Evolutionary conservation across 208 protist genomes (phyloP).

Genomic region (Lotmaria passim): DNA sequence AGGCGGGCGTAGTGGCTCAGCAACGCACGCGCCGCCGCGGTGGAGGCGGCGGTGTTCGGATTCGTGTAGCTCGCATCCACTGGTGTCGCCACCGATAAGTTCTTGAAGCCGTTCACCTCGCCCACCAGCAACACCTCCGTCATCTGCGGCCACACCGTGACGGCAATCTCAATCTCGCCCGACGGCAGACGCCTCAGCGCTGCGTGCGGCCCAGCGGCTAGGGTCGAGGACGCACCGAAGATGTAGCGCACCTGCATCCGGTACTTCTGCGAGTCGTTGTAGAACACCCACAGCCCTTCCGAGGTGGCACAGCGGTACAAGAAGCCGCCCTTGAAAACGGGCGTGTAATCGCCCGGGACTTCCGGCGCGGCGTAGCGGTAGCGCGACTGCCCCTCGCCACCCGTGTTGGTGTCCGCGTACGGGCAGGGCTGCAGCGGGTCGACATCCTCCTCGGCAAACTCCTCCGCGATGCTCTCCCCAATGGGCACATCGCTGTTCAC

Average conservation of each 20-base stretch:
- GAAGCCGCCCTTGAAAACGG: slow-evolving; percentile 40
- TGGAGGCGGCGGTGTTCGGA: slow-evolving; percentile 34
- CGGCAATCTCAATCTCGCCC: slow-evolving; percentile 29
- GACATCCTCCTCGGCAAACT: slow-evolving; percentile 64
- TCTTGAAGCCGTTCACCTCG: slow-evolving; percentile 47
- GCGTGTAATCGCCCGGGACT: slow-evolving; percentile 23
- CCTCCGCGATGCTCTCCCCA: slow-evolving; percentile 39
- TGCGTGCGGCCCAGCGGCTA: slow-evolving; percentile 33
- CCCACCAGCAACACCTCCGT: slow-evolving; percentile 55
- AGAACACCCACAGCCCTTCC: slow-evolving; percentile 66
- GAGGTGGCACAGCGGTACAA: slow-evolving; percentile 49
- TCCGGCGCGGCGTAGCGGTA: slow-evolving; percentile 36
- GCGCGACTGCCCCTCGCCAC: neutral
- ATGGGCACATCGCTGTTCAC: neutral
- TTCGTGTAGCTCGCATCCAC: slow-evolving; percentile 37
- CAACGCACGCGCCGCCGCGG: slow-evolving; percentile 29
- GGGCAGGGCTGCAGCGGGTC: slow-evolving; percentile 34
- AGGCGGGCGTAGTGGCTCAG: slow-evolving; percentile 35
- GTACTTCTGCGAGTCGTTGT: slow-evolving; percentile 77
- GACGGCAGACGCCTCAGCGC: slow-evolving; percentile 12
- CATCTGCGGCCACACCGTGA: slow-evolving; percentile 55
- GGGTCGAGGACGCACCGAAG: slow-evolving; percentile 41
- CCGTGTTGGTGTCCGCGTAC: slow-evolving; percentile 16
- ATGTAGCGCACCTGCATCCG: slow-evolving; percentile 56
- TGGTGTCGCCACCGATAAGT: slow-evolving; percentile 29